These are phyloP conservation scores for Pythium oligandrum DNA, from an alignment of 352 stramenopile species.

Conservation along the genomic window DNA sequence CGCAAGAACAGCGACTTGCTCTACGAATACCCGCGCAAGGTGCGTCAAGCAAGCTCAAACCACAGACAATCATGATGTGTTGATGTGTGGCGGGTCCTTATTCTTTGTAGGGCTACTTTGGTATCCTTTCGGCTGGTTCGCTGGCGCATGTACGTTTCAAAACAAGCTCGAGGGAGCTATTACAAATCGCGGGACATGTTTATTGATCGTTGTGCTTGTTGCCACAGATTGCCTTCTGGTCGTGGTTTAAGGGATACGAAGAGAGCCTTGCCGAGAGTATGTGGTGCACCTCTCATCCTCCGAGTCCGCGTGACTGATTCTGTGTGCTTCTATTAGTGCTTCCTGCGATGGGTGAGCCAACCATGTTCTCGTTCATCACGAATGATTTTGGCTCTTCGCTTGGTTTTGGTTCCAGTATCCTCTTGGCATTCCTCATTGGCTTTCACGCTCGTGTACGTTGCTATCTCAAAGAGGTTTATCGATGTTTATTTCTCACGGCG, in stretches of 20 bases:
- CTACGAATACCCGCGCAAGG: constrained; percentile 84
- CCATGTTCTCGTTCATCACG: constrained; percentile 74
- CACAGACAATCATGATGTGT: neutral
- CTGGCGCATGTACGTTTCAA: constrained; percentile 52
- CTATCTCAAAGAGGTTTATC: neutral
- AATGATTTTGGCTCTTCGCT: constrained; percentile 75
- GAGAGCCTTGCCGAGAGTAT: constrained; percentile 77
- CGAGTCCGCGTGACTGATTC: neutral
- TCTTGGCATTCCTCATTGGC: constrained; percentile 72
- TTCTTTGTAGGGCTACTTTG: constrained; percentile 64
- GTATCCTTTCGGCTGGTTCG: constrained; percentile 69
- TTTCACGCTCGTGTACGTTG: constrained; percentile 70
- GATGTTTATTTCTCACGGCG: neutral
- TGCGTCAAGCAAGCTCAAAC: constrained; percentile 7
- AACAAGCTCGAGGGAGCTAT: too few species aligned
- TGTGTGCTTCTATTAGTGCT: constrained; percentile 25
- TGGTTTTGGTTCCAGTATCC: constrained; percentile 78
- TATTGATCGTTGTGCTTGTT: too few species aligned
- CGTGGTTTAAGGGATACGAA: constrained; percentile 86
- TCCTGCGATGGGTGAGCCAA: constrained; percentile 59
- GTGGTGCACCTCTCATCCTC: constrained; percentile 5
- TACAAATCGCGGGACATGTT: too few species aligned
- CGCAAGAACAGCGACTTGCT: constrained; percentile 62
- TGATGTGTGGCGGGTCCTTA: neutral
- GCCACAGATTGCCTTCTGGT: constrained; percentile 82